Evolutionary conservation across 495 filamentous ascomycete species (phyloP), one percentile per base, ranked within the genome.

Genomic region (Hypoxylon lenormandii): DNA sequence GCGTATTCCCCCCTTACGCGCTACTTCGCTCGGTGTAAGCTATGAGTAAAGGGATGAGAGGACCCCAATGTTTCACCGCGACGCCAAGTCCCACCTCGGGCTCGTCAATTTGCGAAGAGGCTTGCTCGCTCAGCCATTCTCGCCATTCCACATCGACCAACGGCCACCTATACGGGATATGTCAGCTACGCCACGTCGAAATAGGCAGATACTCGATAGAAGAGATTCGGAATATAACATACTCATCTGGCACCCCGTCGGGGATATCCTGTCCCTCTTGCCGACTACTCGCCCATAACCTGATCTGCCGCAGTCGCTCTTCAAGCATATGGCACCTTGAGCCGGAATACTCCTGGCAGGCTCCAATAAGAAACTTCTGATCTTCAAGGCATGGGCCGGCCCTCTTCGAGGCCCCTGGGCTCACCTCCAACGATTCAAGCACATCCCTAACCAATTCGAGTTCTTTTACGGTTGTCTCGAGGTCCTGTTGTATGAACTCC

Each of bases 271-370:
- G 21, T 16, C 70, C 70, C 45, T 22, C 26, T 5, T 36, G 46
- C 16, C 19, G 43, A 19, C 37, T 30, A 18, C 16, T 54, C n/a
- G 36, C 33, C 73, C 73, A 75, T 16, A 56, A 10, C 7, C 61
- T 47, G 23, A 73, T 47, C 47, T 75, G 70, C 11, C 67, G 56
- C 15, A 75, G 47, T 5, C 73, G 64, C 28, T 73, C 73, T 26
- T 65, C 64, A 0, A 75, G 60, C 53, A 73, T 64, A 62, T 61
- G 55, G 3, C 51, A 68, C 1, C 70, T 47, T 4, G 73, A 71
- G 6, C 56, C 66, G 8, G 66, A 71, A 30, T 75, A 75, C 42
- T 75, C 67, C 5, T 68, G 56, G 12, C 73, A 75, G 4, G 73
- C 70, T 13, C 36, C 59, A 63, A 75, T 69, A 4, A 66, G 55